Base-by-base conservation (phyloP, 306 rosid species). In the Citrullus amarus region DNA sequence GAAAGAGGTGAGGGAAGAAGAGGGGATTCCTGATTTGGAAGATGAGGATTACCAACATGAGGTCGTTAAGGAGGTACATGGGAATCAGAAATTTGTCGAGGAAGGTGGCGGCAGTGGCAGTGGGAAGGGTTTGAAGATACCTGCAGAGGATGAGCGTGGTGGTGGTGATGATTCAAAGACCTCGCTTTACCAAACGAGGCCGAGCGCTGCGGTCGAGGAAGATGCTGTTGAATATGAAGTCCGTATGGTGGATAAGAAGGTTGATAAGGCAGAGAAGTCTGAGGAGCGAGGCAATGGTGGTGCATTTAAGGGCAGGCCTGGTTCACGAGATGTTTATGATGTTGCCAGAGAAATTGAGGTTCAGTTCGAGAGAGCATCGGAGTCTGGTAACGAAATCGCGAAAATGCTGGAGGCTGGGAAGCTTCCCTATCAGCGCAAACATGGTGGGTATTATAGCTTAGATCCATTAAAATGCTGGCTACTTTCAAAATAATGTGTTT, bases 21-120 rank as follows among this genome's bases (percentile, higher is more conserved):
- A 96, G 82, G 99, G 98, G 25, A 96, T 96, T 78, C 99, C 99
- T 8, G 99, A 90, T 60, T 89, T 96, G 91, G 99, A 96, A 79
- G 98, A 96, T 12, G 99, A 88, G 81, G 88, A 80, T 78, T 86
- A 81, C 82, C 88, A 81, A 43, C 83, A 82, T 48, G 96, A 93
- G 82, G 99, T 92, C 30, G 98, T 96, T 51, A 92, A 92, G 85
- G 81, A 92, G 76, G 96, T 90, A 8, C 91, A 91, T 51, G 93
- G 96, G 22, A 79, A 86, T 66, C 96, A 81, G 48, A 88, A 89
- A 81, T 76, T 84, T 51, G 84, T 85, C 5, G 88, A 78, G 0
- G 90, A 82, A 39, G 83, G 79, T 17, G 61, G 61, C 1, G 79
- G 75, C 5, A 50, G 48, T 17, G 83, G 60, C 0, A 75, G 65